Evolutionary conservation across 2,329 filamentous ascomycete species (phyloP), one percentile per base, ranked within the genome.

Genomic region (Tolypocladium ovalisporum): DNA sequence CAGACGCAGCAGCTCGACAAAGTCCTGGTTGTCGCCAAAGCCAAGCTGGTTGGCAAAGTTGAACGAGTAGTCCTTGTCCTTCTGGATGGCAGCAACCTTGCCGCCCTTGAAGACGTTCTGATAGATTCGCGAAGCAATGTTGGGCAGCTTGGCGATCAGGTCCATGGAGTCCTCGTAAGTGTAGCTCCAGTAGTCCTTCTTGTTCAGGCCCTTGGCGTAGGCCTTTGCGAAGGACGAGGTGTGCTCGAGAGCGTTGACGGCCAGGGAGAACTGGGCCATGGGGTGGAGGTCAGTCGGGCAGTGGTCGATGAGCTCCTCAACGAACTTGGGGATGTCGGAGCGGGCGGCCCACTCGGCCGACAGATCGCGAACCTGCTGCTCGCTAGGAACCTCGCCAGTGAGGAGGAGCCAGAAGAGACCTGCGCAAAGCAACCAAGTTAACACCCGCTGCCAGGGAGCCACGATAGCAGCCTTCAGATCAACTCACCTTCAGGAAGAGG

Each of bases 101-200:
- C 94, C 94, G 72, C 96, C 94, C 87, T 97, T 97, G 90, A 96
- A 99, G 75, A 97, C 88, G 77, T 99, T 99, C 82, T 96, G 94
- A 87, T 99, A 99, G 84, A 99, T 99, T 80, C 91, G 90, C 63
- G 94, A 82, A 64, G 94, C 94, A 70, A 99, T 97, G 75, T 90
- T 97, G 74, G 94, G 94, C 68, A 99, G 89, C 87, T 97, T 97
- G 73, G 94, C 94, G 75, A 99, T 99, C 75, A 99, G 83, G 79
- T 99, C 93, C 93, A 99, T 97, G 62, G 92, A 94, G 80, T 99
- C 94, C 85, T 99, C 94, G 71, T 95, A 99, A 68, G 92, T 97
- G 84, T 97, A 92, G 77, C 87, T 86, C 94, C 94, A 99, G 89
- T 99, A 99, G 69, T 97, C 91, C 78, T 92, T 90, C 89, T 99